Conservation (phyloP, 2,329 filamentous ascomycete genomes). For the Neopestalotiopsis sp. region DNA sequence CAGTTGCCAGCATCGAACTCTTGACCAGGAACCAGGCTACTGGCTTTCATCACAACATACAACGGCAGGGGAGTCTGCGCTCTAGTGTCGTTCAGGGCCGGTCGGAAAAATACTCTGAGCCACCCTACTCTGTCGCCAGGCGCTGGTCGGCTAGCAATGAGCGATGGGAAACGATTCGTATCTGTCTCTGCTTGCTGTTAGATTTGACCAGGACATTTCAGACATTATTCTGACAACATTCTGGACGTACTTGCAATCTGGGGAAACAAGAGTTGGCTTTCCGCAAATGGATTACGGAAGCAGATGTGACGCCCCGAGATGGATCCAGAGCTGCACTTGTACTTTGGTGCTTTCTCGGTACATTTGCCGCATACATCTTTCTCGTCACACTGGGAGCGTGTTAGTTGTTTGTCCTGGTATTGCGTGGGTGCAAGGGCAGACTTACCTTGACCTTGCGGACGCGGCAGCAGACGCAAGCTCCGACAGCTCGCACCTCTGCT, state of each 20-base stretch:
- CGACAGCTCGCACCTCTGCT: constrained; percentile 53
- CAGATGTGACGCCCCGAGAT: constrained; percentile 34
- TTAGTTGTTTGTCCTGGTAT: constrained; percentile 23
- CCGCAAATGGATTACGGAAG: constrained; percentile 27
- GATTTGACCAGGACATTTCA: neutral
- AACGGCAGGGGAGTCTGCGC: neutral
- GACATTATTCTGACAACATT: constrained; percentile 1
- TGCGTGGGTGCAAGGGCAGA: constrained; percentile 27
- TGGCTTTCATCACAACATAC: neutral
- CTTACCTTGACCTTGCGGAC: constrained; percentile 55
- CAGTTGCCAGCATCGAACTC: neutral
- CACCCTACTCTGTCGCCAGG: neutral
- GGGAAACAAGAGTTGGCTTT: constrained; percentile 28
- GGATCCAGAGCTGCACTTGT: constrained; percentile 24
- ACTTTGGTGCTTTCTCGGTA: constrained; percentile 26
- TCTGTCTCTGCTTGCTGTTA: constrained; percentile 4
- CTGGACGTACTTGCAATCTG: constrained; percentile 30
- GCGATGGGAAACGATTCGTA: neutral
- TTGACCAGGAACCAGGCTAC: neutral
- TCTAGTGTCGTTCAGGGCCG: neutral
- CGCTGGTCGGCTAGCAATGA: neutral
- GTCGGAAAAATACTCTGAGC: constrained; percentile 4
- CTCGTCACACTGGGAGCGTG: constrained; percentile 41
- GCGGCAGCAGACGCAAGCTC: constrained; percentile 55
- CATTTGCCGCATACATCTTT: constrained; percentile 40